Conservation (phyloP, 805 yeast species). For the Kodamaea kaohsiungensis region DNA sequence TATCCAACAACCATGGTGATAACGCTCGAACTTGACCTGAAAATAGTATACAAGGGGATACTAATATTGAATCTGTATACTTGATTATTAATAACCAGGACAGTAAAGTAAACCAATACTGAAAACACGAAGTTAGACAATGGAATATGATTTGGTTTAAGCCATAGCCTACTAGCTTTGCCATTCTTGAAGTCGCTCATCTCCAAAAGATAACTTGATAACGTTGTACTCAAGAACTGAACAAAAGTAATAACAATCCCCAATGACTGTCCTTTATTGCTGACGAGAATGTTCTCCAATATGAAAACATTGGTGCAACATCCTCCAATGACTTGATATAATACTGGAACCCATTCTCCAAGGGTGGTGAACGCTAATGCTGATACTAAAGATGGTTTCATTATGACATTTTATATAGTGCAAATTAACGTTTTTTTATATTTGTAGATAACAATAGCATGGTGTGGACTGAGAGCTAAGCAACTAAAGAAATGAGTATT, state of each 20-base stretch:
- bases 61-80: constrained; percentile 60
- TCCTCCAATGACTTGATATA: constrained; percentile 59
- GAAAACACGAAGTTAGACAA: constrained; percentile 44
- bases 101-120: constrained; percentile 50
- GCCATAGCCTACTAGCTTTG: constrained; percentile 23
- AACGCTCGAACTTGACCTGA: constrained; percentile 65
- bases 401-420: background rate
- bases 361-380: background rate
- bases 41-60: constrained; percentile 66
- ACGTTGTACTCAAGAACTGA: constrained; percentile 45
- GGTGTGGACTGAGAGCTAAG: background rate
- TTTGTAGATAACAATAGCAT: background rate
- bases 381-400: background rate
- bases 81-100: constrained; percentile 56
- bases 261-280: constrained; percentile 25
- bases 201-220: constrained; percentile 31
- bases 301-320: constrained; percentile 72
- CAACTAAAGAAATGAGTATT: background rate
- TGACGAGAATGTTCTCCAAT: constrained; percentile 51
- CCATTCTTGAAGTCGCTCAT: constrained; percentile 28
- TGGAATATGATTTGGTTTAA: constrained; percentile 42
- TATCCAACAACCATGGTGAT: constrained; percentile 60
- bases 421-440: background rate
- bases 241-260: constrained; percentile 59
- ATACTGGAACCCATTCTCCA: constrained; percentile 9